These are phyloP conservation scores for Tuber magnatum DNA, from an alignment of 495 filamentous ascomycete genomes.

Conservation along the genomic window DNA sequence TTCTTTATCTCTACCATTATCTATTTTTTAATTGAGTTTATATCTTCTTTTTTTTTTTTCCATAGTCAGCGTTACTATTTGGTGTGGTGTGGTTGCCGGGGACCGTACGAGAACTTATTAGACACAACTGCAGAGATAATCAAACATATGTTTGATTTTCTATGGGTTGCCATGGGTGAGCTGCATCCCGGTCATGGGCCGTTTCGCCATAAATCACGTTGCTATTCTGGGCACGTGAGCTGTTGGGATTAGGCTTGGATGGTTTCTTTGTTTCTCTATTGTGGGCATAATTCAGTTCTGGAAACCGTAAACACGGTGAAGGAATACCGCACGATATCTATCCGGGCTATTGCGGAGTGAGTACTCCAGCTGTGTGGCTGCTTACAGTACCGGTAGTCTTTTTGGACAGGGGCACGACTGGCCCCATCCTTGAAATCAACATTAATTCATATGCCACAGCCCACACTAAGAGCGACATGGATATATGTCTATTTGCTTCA, in stretches of 20 bases:
- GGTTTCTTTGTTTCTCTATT: background rate
- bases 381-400: too few relatives aligned
- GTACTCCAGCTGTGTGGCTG: background rate
- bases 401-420: background rate
- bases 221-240: background rate
- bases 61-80: too few relatives aligned
- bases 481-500: background rate
- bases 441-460: background rate
- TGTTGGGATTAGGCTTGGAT: background rate
- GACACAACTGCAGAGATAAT: too few relatives aligned
- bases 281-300: background rate
- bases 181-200: too few relatives aligned
- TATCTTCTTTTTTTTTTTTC: too few relatives aligned
- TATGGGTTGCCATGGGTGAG: too few relatives aligned
- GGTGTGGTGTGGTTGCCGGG: too few relatives aligned
- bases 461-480: background rate
- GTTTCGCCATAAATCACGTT: too few relatives aligned
- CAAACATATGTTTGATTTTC: too few relatives aligned
- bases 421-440: background rate
- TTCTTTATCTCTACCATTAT: too few relatives aligned
- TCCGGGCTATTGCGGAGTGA: background rate
- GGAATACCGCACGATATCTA: background rate
- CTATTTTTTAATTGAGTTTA: too few relatives aligned
- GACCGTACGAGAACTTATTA: too few relatives aligned
- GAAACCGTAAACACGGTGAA: background rate